Evolutionary conservation across 2,329 filamentous ascomycete species (phyloP).

Genomic region (Hawksworthiomyces lignivorus): DNA sequence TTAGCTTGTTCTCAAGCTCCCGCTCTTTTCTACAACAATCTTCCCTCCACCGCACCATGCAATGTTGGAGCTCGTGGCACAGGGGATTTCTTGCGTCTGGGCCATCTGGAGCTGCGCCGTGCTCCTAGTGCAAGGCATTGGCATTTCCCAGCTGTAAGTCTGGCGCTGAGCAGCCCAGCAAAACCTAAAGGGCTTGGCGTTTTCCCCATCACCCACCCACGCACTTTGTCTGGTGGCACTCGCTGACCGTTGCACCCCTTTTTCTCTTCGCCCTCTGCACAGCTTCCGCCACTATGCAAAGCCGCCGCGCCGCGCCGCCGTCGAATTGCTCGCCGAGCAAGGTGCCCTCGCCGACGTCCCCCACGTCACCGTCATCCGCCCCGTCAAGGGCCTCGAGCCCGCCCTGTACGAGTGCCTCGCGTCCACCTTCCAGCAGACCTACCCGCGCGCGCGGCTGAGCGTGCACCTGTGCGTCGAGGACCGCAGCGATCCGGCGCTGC

Average conservation of each 20-base stretch:
- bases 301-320: constrained; percentile 40
- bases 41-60: not conserved
- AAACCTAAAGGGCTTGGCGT: not conserved
- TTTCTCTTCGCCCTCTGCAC: not conserved
- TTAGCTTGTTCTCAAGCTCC: too few relatives aligned
- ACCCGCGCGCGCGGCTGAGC: constrained; percentile 67
- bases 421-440: constrained; percentile 74
- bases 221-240: not conserved
- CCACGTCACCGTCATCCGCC: constrained; percentile 83
- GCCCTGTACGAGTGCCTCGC: constrained; percentile 87
- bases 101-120: constrained; percentile 44
- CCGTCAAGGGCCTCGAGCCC: constrained; percentile 86
- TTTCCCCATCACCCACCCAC: not conserved
- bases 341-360: constrained; percentile 47
- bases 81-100: constrained; percentile 9
- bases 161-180: constrained; percentile 14
- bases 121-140: constrained; percentile 46
- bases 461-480: constrained; percentile 77
- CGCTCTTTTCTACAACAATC: too few relatives aligned
- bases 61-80: constrained; percentile 9
- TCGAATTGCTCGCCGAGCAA: constrained; percentile 38
- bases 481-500: constrained; percentile 66
- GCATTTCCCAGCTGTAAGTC: constrained; percentile 46
- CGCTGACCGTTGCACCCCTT: not conserved
- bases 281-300: constrained; percentile 49